Conservation (phyloP, 176 grass and related monocot genomes). For the Ensete ventricosum region DNA sequence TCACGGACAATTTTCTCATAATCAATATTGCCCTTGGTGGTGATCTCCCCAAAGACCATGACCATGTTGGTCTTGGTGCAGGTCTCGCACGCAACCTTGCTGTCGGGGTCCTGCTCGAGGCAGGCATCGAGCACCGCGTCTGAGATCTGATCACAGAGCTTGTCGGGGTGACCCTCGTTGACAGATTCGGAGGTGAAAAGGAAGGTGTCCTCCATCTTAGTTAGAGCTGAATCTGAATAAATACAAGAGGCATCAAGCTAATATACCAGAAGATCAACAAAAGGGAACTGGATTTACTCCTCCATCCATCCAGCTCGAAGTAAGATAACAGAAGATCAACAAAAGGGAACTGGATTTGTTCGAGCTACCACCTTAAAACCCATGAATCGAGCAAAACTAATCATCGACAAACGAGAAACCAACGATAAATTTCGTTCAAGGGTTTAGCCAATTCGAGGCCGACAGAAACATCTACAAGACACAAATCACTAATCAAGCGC, state of each 20-base stretch:
- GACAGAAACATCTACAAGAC: too few relatives aligned
- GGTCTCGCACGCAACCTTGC: constrained; percentile 5
- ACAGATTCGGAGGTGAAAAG: constrained; percentile 7
- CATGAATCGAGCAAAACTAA: too few relatives aligned
- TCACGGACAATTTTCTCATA: constrained; percentile 7
- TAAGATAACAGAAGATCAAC: too few relatives aligned
- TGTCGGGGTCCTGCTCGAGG: not conserved
- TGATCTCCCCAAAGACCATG: constrained; percentile 1
- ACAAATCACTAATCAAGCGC: too few relatives aligned
- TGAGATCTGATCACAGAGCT: not conserved
- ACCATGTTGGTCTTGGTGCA: constrained; percentile 7
- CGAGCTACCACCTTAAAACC: too few relatives aligned
- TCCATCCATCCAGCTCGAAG: too few relatives aligned
- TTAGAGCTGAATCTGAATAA: not conserved
- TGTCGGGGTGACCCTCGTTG: constrained; percentile 5
- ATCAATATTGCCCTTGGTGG: not conserved
- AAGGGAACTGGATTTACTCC: too few relatives aligned
- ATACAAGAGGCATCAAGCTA: not conserved
- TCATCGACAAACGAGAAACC: too few relatives aligned
- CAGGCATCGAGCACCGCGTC: not conserved
- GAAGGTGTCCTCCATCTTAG: constrained; percentile 6
- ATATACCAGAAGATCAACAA: too few relatives aligned
- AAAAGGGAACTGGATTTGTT: too few relatives aligned
- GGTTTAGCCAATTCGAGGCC: too few relatives aligned
- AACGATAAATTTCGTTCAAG: too few relatives aligned